A percentile compares a stretch with the other conserved stretches of the same genome.
These are phyloP conservation scores for Diaporthe sp. DNA, from an alignment of 2,329 filamentous ascomycete genomes.

Conservation along the genomic window DNA sequence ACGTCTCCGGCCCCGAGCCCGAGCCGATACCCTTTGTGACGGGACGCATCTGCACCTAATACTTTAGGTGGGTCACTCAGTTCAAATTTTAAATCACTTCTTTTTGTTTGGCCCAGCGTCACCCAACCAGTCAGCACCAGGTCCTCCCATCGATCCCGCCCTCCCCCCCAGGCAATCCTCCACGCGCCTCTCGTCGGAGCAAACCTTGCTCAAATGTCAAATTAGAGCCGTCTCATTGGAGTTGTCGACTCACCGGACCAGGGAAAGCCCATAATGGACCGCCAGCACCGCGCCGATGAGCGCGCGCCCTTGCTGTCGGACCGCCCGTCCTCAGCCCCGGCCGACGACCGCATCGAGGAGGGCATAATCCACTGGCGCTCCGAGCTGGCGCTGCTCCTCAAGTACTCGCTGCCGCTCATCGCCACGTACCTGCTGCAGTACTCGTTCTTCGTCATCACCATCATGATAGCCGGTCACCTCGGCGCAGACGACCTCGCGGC, in stretches of 20 bases:
- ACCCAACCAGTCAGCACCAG: not conserved
- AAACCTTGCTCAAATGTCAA: not conserved
- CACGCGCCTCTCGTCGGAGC: not conserved
- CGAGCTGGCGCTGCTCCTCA: constrained; percentile 41
- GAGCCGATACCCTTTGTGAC: not conserved
- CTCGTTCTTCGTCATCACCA: constrained; percentile 65
- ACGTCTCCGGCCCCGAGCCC: constrained; percentile 14
- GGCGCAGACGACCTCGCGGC: constrained; percentile 67
- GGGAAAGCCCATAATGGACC: constrained; percentile 5
- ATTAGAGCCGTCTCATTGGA: not conserved
- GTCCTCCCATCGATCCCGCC: not conserved
- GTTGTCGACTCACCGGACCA: not conserved
- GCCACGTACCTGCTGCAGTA: constrained; percentile 69
- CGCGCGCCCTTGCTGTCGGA: constrained; percentile 31
- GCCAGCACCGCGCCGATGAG: constrained; percentile 31
- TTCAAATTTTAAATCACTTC: not conserved
- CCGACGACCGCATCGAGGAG: not conserved
- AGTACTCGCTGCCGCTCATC: constrained; percentile 63
- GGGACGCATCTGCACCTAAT: constrained; percentile 10
- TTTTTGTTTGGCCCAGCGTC: not conserved
- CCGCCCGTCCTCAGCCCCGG: not conserved
- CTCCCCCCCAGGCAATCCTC: not conserved
- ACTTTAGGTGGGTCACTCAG: constrained; percentile 9
- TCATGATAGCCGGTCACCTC: constrained; percentile 66
- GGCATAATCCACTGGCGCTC: constrained; percentile 17